Percentiles rank a stretch among this genome's conserved stretches.
Conservation (phyloP, 352 stramenopile species). For the Phytophthora citrophthora region DNA sequence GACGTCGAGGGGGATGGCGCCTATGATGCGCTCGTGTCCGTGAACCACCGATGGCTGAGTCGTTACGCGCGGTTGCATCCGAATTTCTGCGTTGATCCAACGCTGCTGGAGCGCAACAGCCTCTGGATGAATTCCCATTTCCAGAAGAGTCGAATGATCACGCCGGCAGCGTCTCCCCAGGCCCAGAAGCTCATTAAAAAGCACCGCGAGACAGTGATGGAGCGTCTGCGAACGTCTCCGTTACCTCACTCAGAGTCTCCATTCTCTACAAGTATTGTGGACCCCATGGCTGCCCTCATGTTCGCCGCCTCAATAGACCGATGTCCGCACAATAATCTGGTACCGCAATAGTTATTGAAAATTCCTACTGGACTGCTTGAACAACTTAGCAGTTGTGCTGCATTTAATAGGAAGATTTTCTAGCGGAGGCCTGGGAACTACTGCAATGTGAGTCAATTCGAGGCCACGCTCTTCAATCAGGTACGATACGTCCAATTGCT, state of each 20-base stretch:
- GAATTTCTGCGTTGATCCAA: slow-evolving; percentile 57
- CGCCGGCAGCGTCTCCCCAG: slow-evolving; percentile 59
- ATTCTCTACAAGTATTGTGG: slow-evolving; percentile 53
- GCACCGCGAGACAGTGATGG: slow-evolving; percentile 51
- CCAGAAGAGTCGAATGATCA: slow-evolving; percentile 80
- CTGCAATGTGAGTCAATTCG: slow-evolving; percentile 55
- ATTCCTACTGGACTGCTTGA: neutral
- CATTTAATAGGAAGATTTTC: slow-evolving; percentile 52
- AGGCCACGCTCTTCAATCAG: slow-evolving; percentile 52
- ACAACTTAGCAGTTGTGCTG: neutral
- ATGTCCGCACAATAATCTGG: slow-evolving; percentile 66
- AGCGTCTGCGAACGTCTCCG: slow-evolving; percentile 44
- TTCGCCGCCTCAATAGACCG: slow-evolving; percentile 64
- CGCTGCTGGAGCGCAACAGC: slow-evolving; percentile 69
- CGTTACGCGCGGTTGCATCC: slow-evolving; percentile 65
- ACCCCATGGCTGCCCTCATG: slow-evolving; percentile 71
- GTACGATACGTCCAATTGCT: slow-evolving; percentile 24
- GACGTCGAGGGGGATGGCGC: slow-evolving; percentile 34
- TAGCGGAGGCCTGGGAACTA: slow-evolving; percentile 61
- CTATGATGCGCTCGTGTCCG: slow-evolving; percentile 59
- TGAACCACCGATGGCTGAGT: slow-evolving; percentile 73
- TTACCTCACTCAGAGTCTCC: slow-evolving; percentile 52
- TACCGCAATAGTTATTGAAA: slow-evolving; percentile 15
- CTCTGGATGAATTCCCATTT: slow-evolving; percentile 87
- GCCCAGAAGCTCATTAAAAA: slow-evolving; percentile 61